Base-by-base conservation (phyloP, 2,329 filamentous ascomycete species). In the Talaromyces sp. region DNA sequence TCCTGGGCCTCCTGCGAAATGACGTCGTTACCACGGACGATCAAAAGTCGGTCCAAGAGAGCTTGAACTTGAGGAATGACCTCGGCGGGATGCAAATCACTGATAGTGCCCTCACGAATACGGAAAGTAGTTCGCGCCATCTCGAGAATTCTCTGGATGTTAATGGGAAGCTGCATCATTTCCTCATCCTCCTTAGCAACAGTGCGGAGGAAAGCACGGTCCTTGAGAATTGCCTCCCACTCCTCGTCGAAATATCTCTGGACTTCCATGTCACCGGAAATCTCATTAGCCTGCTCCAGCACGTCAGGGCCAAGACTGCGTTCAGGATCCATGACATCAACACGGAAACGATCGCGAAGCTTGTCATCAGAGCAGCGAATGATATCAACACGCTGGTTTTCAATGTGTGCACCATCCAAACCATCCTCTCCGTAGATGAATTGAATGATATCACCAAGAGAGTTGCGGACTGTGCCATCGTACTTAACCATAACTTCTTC, bases 381-480 rank as follows among this genome's bases (percentile, higher is more conserved):
- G 68, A 90, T 87, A 65, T 96, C 91, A 59, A 99, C 85, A 49
- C 85, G 85, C 74, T 99, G 95, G 66, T 91, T 90, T 77, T 99
- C 94, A 52, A 99, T 97, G 71, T 88, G 85, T 60, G 89, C 89
- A 68, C 90, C 95, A 72, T 99, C 95, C 7, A 97, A 82, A 67
- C 94, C 95, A 73, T 99, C 95, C 72, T 99, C 94, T 68, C 94
- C 94, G 63, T 99, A 99, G 56, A 97, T 82, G 77, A 99, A 99
- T 69, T 99, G 93, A 49, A 99, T 87, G 58, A 99, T 89, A 65
- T 99, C 95, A 41, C 94, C 94, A 40, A 97, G 82, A 2, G 94
- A 99, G 75, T 99, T 99, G 54, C 94, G 88, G 24, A 99, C 91
- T 5, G 94, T 99, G 58, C 93, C 93, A 66, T 99, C 94, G 70